Evolutionary conservation across 1,139 yeast species (phyloP).

Genomic region (Candida sp.): DNA sequence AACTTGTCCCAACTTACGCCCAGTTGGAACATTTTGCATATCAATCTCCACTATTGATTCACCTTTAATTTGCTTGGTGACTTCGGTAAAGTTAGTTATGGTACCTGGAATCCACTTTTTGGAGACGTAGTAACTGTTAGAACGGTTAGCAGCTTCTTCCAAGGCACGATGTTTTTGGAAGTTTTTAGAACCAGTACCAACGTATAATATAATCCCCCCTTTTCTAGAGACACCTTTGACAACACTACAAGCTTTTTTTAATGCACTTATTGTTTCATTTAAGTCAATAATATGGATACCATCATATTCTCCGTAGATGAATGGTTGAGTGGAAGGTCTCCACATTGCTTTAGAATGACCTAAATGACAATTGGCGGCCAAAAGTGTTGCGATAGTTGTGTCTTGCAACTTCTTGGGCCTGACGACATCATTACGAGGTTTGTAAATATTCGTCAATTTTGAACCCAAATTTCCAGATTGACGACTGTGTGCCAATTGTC

Average conservation of each 20-base stretch:
- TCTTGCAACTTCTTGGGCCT: conserved; percentile 57
- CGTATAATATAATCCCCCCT: conserved; percentile 82
- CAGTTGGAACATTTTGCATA: conserved; percentile 47
- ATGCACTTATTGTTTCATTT: conserved; percentile 71
- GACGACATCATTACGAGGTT: conserved; percentile 64
- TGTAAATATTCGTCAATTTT: conserved; percentile 55
- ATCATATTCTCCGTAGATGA: conserved; percentile 80
- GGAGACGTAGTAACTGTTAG: conserved; percentile 77
- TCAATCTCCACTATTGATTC: conserved; percentile 47
- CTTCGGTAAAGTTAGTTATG: conserved; percentile 78
- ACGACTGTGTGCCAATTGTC: conserved; percentile 57
- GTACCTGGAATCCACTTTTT: conserved; percentile 96
- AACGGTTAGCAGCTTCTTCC: conserved; percentile 75
- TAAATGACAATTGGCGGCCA: conserved; percentile 93
- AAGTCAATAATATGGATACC: conserved; percentile 89
- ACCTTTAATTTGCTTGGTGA: conserved; percentile 71
- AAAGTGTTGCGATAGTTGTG: conserved; percentile 60
- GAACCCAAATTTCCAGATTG: conserved; percentile 62
- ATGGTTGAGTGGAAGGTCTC: conserved; percentile 87
- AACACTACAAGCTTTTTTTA: conserved; percentile 79
- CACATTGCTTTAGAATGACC: conserved; percentile 84
- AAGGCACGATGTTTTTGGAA: conserved; percentile 65
- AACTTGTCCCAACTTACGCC: conserved; percentile 49
- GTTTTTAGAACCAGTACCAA: conserved; percentile 74
- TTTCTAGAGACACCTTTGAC: conserved; percentile 75